These are phyloP conservation scores for Colletotrichum eremochloae DNA, from an alignment of 2,329 filamentous ascomycete genomes.

Conservation along the genomic window DNA sequence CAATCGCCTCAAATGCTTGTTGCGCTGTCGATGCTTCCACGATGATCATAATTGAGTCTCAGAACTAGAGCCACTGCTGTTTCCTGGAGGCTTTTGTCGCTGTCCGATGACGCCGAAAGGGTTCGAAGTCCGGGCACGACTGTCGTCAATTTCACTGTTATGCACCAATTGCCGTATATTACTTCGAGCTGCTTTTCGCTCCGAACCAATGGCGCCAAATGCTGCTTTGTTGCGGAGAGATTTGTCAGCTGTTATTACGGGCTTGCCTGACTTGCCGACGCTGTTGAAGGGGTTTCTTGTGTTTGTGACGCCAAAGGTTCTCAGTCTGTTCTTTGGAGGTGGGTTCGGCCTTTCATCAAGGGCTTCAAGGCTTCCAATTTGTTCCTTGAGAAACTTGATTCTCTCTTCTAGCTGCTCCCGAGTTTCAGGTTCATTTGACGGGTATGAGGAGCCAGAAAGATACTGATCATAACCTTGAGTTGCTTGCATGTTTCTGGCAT, in stretches of 20 bases:
- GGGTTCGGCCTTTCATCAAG: neutral
- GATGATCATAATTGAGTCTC: no score
- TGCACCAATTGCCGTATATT: neutral
- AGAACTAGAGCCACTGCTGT: no score
- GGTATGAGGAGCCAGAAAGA: no score
- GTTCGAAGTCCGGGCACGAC: neutral
- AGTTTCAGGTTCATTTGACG: neutral
- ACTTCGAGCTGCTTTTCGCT: neutral
- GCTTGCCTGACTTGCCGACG: neutral
- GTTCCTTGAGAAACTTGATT: neutral
- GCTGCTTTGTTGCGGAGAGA: neutral
- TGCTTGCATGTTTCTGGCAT: neutral
- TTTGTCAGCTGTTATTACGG: neutral
- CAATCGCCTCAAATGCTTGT: no score
- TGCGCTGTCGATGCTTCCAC: neutral
- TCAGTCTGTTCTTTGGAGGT: neutral
- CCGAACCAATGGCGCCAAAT: neutral
- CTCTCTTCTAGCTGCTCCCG: neutral
- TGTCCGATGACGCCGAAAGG: neutral
- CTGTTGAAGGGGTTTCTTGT: neutral
- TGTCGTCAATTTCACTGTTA: neutral
- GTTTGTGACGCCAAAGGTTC: neutral
- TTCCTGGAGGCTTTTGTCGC: neutral
- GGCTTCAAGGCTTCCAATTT: slow-evolving; percentile 5
- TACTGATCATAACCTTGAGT: neutral